Evolutionary conservation across 345 rosid genomes (phyloP).

Genomic region (Moringa oleifera): DNA sequence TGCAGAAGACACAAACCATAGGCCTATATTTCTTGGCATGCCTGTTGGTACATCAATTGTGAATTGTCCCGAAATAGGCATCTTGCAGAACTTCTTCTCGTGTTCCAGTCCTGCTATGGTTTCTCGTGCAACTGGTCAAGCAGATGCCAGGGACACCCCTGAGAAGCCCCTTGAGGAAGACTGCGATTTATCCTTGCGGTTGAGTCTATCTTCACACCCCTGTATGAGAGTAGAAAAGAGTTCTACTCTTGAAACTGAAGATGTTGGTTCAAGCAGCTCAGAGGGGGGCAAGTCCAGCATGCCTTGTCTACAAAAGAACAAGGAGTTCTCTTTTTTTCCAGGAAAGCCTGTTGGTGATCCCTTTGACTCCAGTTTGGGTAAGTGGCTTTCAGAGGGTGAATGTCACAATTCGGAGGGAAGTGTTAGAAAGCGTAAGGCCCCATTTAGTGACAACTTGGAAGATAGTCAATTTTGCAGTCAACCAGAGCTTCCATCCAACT

Average conservation of each 20-base stretch:
- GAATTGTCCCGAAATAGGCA: conserved; percentile 25
- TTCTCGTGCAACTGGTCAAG: conserved; percentile 17
- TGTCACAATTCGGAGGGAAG: conserved; percentile 31
- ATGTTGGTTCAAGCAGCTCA: conserved; percentile 28
- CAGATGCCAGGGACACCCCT: conserved; percentile 17
- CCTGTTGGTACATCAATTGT: conserved; percentile 35
- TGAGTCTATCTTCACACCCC: conserved; percentile 55
- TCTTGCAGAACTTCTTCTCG: conserved; percentile 21
- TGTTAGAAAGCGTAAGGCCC: conserved; percentile 42
- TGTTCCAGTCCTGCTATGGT: conserved; percentile 18
- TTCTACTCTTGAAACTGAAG: conserved; percentile 35
- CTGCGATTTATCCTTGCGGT: conserved; percentile 82
- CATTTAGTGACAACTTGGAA: conserved; percentile 36
- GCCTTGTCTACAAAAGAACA: conserved; percentile 26
- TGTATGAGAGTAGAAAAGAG: conserved; percentile 31
- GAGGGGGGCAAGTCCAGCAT: conserved; percentile 22
- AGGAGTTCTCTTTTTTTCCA: conserved; percentile 60
- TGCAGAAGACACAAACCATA: conserved; percentile 17
- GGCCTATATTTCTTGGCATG: conserved; percentile 38
- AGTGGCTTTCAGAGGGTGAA: conserved; percentile 30
- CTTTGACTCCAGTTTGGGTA: conserved; percentile 26
- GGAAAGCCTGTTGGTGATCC: conserved; percentile 33
- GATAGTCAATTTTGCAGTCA: conserved; percentile 37
- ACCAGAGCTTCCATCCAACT: conserved; percentile 28
- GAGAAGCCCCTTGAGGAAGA: conserved; percentile 21